These are phyloP conservation scores for Yamadazyma atmosphaerica DNA, from an alignment of 1,139 yeast genomes.

Conservation along the genomic window DNA sequence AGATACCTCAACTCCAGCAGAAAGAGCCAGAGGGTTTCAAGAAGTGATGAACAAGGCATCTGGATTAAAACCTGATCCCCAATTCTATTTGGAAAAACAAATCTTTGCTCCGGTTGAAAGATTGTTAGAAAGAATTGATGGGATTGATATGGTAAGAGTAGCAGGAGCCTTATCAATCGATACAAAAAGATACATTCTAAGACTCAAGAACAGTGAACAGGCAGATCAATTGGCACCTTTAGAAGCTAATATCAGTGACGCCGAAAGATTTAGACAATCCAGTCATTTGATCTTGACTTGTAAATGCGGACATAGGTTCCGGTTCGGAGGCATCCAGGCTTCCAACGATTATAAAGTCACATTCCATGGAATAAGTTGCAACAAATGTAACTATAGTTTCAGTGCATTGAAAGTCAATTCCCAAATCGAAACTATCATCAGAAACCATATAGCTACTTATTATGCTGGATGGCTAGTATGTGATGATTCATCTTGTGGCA, in stretches of 20 bases:
- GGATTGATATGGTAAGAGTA: conserved; percentile 77
- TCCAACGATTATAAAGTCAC: conserved; percentile 61
- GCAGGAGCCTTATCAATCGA: conserved; percentile 81
- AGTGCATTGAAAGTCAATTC: conserved; percentile 57
- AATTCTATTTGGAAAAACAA: conserved; percentile 83
- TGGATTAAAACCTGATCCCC: conserved; percentile 66
- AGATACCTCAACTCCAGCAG: conserved; percentile 53
- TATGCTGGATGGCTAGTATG: conserved; percentile 86
- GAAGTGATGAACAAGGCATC: conserved; percentile 60
- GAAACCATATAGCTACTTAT: conserved; percentile 70
- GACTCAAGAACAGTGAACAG: conserved; percentile 38
- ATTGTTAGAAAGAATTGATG: conserved; percentile 80
- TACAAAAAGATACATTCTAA: conserved; percentile 57
- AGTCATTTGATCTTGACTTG: conserved; percentile 60
- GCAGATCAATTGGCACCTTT: conserved; percentile 62
- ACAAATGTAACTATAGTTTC: conserved; percentile 54
- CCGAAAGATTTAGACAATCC: conserved; percentile 75
- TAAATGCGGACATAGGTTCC: conserved; percentile 59
- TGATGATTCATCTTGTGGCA: conserved; percentile 82
- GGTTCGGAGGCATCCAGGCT: conserved; percentile 72
- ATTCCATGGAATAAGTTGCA: conserved; percentile 72
- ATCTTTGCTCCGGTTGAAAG: conserved; percentile 90
- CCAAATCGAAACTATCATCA: conserved; percentile 71
- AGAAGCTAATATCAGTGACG: conserved; percentile 79
- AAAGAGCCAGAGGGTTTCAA: conserved; percentile 75